Base-by-base conservation (phyloP, 2,329 filamentous ascomycete genomes). In the Xylaria arbuscula region DNA sequence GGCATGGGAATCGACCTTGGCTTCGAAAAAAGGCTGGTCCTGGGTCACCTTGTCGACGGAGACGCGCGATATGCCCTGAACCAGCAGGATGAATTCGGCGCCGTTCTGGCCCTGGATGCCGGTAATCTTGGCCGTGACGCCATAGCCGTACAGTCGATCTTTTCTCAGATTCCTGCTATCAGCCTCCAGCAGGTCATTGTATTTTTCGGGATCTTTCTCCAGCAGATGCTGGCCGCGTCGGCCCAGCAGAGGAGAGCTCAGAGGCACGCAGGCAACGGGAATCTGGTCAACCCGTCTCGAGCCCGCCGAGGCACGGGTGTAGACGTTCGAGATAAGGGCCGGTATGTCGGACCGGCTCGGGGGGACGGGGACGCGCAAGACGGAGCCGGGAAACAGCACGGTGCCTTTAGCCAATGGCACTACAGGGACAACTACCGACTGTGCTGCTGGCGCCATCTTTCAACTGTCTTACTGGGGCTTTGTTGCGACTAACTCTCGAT, bases 11-110 rank as follows among this genome's bases (percentile, higher is more conserved):
- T 85, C 86, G 28, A 97, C 88, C 74, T 92, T 91, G 54, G 90
- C 94, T 81, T 97, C 94, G 73, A 97, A 94, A 78, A 92, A 97
- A 1, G 94, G 93, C 62, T 90, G 87, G 72, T 97, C 93, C 77
- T 93, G 90, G 45, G 88, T 86, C 56, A 96, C 81, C 76, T 89
- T 90, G 60, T 93, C 91, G 42, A 98, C 82, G 70, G 88, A 88
- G 71, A 98, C 90, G 48, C 96, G 88, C 71, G 90, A 87, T 19
- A 93, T 85, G 17, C 96, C 96, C 79, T 98, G 94, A 1, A 99
- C 93, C 5, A 97, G 86, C 61, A 99, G 81, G 66, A 90, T 90
- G 76, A 97, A 90, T 77, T 98, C 92, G 36, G 90, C 88, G 11
- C 89, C 89, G 55, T 89, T 89, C 64, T 89, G 87, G 34, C 92